Evolutionary conservation across 1,139 yeast genomes (phyloP).

Genomic region (Pichia sp.): DNA sequence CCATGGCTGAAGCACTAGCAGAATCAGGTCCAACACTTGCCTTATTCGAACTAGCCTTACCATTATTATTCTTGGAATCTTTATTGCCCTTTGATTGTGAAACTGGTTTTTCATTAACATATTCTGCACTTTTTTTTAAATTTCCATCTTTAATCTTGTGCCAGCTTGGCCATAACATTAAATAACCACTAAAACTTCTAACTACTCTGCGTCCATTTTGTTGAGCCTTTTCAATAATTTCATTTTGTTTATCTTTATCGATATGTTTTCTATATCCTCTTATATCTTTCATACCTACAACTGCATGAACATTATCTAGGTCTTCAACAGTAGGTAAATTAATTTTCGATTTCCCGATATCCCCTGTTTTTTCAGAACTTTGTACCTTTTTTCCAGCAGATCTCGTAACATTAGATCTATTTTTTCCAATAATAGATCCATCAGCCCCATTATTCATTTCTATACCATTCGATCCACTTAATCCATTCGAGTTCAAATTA

Average conservation of each 20-base stretch:
- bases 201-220: constrained; percentile 7
- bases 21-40: background rate
- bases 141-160: constrained; percentile 10
- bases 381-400: background rate
- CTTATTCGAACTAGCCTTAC: background rate
- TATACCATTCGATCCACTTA: background rate
- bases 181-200: constrained; percentile 16
- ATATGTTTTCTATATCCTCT: constrained; percentile 12
- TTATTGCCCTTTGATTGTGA: background rate
- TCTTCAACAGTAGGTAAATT: background rate
- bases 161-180: constrained; percentile 15
- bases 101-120: constrained; percentile 1
- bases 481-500: background rate
- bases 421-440: background rate
- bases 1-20: background rate
- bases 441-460: too few relatives aligned
- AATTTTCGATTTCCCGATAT: background rate
- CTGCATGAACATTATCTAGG: constrained; percentile 3
- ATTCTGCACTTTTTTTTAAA: constrained; percentile 4
- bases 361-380: background rate
- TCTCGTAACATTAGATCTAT: background rate
- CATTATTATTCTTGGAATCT: background rate
- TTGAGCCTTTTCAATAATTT: constrained; percentile 5
- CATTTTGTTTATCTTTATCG: constrained; percentile 3
- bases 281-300: constrained; percentile 11